Evolutionary conservation across 352 stramenopile genomes (phyloP), one percentile per base, ranked within the genome.

Genomic region (Globisporangium nagaii): DNA sequence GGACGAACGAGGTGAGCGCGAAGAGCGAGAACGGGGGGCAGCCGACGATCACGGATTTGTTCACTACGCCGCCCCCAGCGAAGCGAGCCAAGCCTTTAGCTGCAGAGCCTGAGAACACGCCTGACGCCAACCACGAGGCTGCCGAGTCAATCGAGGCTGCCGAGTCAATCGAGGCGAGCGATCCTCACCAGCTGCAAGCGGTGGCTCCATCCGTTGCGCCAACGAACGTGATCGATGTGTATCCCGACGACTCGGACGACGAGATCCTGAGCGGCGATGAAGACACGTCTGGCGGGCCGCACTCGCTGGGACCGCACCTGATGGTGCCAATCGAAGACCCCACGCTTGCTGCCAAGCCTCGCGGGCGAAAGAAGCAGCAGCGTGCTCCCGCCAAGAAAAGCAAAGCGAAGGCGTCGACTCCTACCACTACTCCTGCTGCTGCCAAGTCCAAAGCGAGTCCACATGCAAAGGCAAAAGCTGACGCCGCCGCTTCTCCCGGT

Each of bases 1-100:
- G 17, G 34, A 50, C 15, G 15, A 25, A 43, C 5, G 22, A 27
- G 10, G 35, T 32, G 35, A 35, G n/a, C 27, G 15, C 47, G 25
- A 44, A n/a, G 17, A 41, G 30, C 7, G 45, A 35, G n/a, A 28
- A 17, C 9, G 27, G 17, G 20, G 20, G 25, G 19, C 45, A 48
- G 11, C 28, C 22, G 25, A 31, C 50, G 25, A 35, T 58, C 20
- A 10, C 35, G 10, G 40, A 60, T 45, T 17, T 65, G 20, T 56
- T 62, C 12, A 55, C 43, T 3, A 65, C 58, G 34, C 58, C 58
- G 24, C 53, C 58, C 4, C 58, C 58, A 6, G 20, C 46, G 9
- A 62, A 66, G 42, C 44, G 44, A 13, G 19, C n/a, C 13, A 56
- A 51, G 22, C 35, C 32, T 13, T 55, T n/a, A n/a, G n/a, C 48